Conservation (phyloP, 2,329 filamentous ascomycete species). For the Botrytis fabae region DNA sequence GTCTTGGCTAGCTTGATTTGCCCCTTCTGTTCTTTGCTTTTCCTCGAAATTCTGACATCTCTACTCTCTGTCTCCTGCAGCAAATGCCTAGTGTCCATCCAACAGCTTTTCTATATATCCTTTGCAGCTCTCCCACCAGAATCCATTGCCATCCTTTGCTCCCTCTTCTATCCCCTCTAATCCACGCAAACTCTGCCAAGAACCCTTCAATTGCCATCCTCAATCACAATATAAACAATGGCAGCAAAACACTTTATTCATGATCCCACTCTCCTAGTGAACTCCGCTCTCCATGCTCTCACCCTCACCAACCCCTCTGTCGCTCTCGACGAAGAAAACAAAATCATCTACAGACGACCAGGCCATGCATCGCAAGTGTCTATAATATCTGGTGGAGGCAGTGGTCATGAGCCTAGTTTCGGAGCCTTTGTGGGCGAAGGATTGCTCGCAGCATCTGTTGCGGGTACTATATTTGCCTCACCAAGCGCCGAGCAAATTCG, state of each 20-base stretch:
- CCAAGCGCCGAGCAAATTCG: conserved; percentile 82
- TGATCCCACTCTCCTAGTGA: conserved; percentile 76
- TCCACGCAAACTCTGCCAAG: neutral
- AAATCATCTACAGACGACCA: conserved; percentile 77
- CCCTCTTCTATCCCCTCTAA: neutral
- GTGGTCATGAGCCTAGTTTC: conserved; percentile 88
- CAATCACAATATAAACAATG: conserved; percentile 40
- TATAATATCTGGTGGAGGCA: conserved; percentile 84
- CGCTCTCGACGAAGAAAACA: conserved; percentile 75
- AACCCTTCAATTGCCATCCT: neutral
- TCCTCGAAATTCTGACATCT: neutral
- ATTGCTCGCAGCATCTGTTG: conserved; percentile 76
- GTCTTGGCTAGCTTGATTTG: neutral
- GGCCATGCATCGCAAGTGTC: conserved; percentile 64
- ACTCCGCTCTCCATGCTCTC: conserved; percentile 71
- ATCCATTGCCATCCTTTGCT: neutral
- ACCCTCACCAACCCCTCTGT: conserved; percentile 83
- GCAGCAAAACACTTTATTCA: conserved; percentile 85
- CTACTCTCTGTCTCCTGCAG: neutral
- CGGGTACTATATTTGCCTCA: conserved; percentile 83
- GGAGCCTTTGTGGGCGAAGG: conserved; percentile 81
- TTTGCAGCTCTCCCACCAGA: neutral
- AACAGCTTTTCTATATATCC: neutral
- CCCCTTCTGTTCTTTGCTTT: conserved; percentile 9
- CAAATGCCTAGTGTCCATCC: neutral